Conservation (phyloP, 1,284 basidiomycete genomes). For the Pyrrhoderma lamaoense region DNA sequence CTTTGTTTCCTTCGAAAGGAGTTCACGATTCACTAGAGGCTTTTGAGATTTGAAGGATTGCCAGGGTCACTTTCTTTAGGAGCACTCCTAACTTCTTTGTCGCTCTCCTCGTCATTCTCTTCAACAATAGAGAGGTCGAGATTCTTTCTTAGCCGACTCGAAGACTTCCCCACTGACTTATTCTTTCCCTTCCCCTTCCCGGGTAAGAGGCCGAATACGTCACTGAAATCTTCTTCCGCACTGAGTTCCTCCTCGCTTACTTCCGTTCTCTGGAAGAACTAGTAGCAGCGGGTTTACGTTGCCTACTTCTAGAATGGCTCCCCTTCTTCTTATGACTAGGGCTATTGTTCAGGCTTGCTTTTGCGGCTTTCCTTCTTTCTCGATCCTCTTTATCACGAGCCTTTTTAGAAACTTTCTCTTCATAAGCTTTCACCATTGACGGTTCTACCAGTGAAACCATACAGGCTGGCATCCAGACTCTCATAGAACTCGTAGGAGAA, state of each 20-base stretch:
- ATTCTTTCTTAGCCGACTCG: neutral
- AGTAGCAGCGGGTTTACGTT: neutral
- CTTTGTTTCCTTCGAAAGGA: no score
- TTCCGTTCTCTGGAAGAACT: neutral
- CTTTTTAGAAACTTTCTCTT: constrained; percentile 44
- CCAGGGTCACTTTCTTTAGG: no score
- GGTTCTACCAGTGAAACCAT: constrained; percentile 65
- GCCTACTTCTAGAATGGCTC: neutral
- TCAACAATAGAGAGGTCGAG: neutral
- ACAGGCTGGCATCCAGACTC: constrained; percentile 71
- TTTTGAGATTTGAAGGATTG: no score
- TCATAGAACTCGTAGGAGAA: constrained; percentile 43
- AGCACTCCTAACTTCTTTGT: neutral
- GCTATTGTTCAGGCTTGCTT: neutral
- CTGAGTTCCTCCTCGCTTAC: constrained; percentile 12
- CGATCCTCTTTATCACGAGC: constrained; percentile 36
- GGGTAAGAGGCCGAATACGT: constrained; percentile 12
- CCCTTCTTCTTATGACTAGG: neutral
- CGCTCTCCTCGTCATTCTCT: constrained; percentile 7
- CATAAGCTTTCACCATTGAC: constrained; percentile 50
- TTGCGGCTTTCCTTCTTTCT: constrained; percentile 11
- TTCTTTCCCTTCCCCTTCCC: constrained; percentile 9
- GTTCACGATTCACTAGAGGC: no score
- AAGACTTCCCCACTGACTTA: neutral
- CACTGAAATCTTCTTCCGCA: constrained; percentile 15